These are phyloP conservation scores for Verticillium nubilum DNA, from an alignment of 2,329 filamentous ascomycete species.

Conservation along the genomic window DNA sequence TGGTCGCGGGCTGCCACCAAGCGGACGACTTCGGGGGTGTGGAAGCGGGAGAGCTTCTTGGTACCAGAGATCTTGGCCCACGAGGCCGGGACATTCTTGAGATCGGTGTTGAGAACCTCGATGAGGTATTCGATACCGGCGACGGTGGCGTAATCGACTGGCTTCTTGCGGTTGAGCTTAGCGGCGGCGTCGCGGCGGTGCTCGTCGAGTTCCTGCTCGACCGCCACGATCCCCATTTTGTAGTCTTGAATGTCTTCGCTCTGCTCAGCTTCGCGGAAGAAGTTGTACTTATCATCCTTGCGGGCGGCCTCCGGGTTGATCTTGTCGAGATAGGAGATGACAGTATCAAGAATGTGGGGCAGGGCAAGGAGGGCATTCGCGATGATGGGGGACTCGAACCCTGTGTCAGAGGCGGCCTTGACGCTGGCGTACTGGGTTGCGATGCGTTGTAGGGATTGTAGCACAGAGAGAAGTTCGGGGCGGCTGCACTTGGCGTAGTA, in stretches of 20 bases:
- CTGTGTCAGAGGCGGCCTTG: conserved; percentile 58
- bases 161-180: conserved; percentile 63
- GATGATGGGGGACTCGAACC: conserved; percentile 67
- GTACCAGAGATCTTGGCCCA: conserved; percentile 96
- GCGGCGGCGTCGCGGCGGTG: conserved; percentile 68
- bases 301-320: conserved; percentile 82
- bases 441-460: conserved; percentile 82
- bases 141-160: conserved; percentile 75
- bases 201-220: conserved; percentile 81
- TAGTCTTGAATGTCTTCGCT: conserved; percentile 81
- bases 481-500: conserved; percentile 96
- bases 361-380: conserved; percentile 67
- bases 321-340: conserved; percentile 71
- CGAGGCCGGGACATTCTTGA: conserved; percentile 85
- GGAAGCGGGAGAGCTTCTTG: conserved; percentile 86
- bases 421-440: conserved; percentile 69
- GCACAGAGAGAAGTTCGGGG: conserved; percentile 76
- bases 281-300: conserved; percentile 86
- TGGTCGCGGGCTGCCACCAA: conserved; percentile 86
- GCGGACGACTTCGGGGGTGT: conserved; percentile 83
- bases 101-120: conserved; percentile 75
- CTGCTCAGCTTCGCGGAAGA: conserved; percentile 84
- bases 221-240: conserved; percentile 84
- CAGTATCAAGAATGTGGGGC: conserved; percentile 67
- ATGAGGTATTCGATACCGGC: conserved; percentile 92